These are phyloP conservation scores for Cryptococcus deneoformans DNA, from an alignment of 1,284 basidiomycete species.

Conservation along the genomic window DNA sequence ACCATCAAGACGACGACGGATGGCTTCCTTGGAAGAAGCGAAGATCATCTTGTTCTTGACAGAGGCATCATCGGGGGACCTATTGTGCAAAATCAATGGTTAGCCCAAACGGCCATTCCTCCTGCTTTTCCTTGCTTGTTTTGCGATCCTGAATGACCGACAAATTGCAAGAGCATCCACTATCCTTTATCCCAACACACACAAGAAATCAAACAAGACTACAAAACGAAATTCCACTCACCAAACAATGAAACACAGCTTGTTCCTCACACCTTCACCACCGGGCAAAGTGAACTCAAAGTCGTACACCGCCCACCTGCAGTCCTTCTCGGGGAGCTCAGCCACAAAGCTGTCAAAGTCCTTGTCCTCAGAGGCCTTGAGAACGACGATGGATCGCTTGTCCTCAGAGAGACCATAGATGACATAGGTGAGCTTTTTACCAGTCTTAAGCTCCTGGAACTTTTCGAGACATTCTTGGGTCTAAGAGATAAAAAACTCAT, in stretches of 20 bases:
- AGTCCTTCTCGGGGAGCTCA: conserved; percentile 72
- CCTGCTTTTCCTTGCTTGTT: background rate
- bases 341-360: conserved; percentile 75
- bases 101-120: too few relatives aligned
- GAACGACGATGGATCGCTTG: conserved; percentile 71
- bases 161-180: background rate
- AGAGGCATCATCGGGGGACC: conserved; percentile 84
- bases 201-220: background rate
- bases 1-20: conserved; percentile 63
- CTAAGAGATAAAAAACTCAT: conserved; percentile 15
- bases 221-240: conserved; percentile 42
- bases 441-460: conserved; percentile 76
- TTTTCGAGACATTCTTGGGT: conserved; percentile 57
- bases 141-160: background rate
- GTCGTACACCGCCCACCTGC: conserved; percentile 91
- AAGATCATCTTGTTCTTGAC: conserved; percentile 95
- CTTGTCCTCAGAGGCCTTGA: conserved; percentile 56
- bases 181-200: background rate
- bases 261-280: conserved; percentile 79
- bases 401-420: conserved; percentile 69
- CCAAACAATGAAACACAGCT: conserved; percentile 85
- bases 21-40: conserved; percentile 85
- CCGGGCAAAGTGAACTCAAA: conserved; percentile 79
- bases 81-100: too few relatives aligned
- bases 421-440: conserved; percentile 84